Percentiles rank a stretch among this genome's conserved stretches.
phyloP scores from a whole-genome alignment of 176 grass and related monocot genomes.

The Eragrostis curvula region DNA sequence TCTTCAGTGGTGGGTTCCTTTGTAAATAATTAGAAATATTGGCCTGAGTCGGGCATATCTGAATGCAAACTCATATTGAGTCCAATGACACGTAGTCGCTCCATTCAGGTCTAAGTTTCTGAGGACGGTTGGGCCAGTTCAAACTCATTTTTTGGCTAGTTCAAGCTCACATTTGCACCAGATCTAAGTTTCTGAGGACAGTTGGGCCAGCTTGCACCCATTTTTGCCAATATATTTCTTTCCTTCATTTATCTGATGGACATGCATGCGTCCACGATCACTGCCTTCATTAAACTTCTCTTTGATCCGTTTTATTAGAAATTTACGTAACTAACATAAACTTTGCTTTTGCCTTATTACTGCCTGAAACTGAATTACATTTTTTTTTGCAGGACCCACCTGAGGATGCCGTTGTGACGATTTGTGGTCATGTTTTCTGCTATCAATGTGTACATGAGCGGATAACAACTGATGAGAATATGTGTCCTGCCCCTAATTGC shows the following conservation, averaged over 20 bases:
- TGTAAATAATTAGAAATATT: conserved; percentile 24
- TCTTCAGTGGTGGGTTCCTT: neutral
- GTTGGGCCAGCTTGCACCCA: neutral
- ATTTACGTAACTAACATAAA: neutral
- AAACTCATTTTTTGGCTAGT: too few relatives aligned
- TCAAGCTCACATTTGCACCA: too few relatives aligned
- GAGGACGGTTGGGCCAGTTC: too few relatives aligned
- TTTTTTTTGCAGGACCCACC: conserved; percentile 81
- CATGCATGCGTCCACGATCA: neutral
- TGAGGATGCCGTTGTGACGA: conserved; percentile 86
- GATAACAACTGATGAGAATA: conserved; percentile 84
- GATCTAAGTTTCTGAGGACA: conserved; percentile 4
- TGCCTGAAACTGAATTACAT: conserved; percentile 15
- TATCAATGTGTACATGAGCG: conserved; percentile 90
- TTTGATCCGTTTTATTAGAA: neutral
- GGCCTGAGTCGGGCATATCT: too few relatives aligned
- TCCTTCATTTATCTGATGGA: neutral
- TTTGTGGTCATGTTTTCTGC: conserved; percentile 98
- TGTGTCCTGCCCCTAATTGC: conserved; percentile 69
- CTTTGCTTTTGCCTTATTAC: neutral
- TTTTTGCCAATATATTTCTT: conserved; percentile 16
- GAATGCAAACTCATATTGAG: too few relatives aligned
- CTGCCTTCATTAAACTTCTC: conserved; percentile 30
- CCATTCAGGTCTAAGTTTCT: too few relatives aligned
- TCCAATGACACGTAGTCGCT: too few relatives aligned